Percentiles rank a stretch among this genome's conserved stretches.
Conservation (phyloP, 192 early-diverging fungal species). For the Powellomyces hirtus region DNA sequence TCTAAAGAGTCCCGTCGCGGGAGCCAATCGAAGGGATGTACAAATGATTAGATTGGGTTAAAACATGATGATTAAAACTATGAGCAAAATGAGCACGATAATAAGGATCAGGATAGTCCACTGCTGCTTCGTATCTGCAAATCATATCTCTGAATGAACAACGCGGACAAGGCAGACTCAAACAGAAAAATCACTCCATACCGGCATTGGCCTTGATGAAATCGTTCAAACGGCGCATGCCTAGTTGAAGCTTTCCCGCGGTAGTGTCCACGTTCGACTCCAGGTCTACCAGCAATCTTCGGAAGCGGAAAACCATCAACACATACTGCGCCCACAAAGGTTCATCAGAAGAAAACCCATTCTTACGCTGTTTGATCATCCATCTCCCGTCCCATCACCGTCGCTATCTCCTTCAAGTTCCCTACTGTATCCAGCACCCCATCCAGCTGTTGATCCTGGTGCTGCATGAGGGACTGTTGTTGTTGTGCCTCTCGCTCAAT, state of each 20-base stretch:
- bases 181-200: slow-evolving; percentile 4
- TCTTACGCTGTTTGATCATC: slow-evolving; percentile 55
- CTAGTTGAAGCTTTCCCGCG: slow-evolving; percentile 43
- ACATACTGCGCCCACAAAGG: background rate
- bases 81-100: slow-evolving; percentile 43
- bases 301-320: background rate
- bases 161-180: background rate
- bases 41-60: too few species aligned
- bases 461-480: slow-evolving; percentile 47
- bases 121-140: slow-evolving; percentile 50
- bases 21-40: too few species aligned
- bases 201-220: slow-evolving; percentile 53
- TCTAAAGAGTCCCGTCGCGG: too few species aligned
- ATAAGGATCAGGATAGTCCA: slow-evolving; percentile 46
- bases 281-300: slow-evolving; percentile 47
- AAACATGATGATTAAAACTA: slow-evolving; percentile 43
- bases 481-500: slow-evolving; percentile 43
- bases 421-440: slow-evolving; percentile 43
- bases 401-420: slow-evolving; percentile 48
- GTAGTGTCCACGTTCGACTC: slow-evolving; percentile 53
- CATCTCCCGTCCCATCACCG: slow-evolving; percentile 54
- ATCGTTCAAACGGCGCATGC: slow-evolving; percentile 49
- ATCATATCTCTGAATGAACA: too few species aligned
- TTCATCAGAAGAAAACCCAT: background rate
- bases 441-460: slow-evolving; percentile 56